Percentiles rank a stretch among this genome's conserved stretches.
Conservation (phyloP, 2,329 filamentous ascomycete genomes). For the Paraphoma sp. region DNA sequence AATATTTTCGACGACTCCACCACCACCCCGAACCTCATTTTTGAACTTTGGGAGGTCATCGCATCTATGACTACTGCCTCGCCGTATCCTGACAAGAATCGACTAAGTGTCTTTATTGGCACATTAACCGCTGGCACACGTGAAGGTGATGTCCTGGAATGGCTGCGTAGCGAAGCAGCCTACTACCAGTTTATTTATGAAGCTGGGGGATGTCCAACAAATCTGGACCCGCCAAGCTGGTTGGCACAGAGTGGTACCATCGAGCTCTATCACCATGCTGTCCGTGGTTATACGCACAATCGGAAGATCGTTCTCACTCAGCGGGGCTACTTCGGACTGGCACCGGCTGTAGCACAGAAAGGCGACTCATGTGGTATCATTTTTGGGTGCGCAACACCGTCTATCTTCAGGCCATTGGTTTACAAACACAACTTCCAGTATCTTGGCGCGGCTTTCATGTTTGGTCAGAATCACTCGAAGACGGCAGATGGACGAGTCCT, state of each 20-base stretch:
- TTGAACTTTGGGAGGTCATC: neutral
- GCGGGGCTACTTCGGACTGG: conserved; percentile 10
- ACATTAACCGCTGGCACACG: conserved; percentile 1
- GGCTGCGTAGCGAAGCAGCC: neutral
- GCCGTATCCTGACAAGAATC: neutral
- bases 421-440: neutral
- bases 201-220: neutral
- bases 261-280: conserved; percentile 1
- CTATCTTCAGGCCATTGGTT: neutral
- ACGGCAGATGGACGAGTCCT: conserved; percentile 1
- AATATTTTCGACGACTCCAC: neutral
- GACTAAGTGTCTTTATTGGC: neutral
- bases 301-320: conserved; percentile 8
- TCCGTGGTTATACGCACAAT: conserved; percentile 6
- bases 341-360: conserved; percentile 1
- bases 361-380: conserved; percentile 11
- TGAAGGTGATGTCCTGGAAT: conserved; percentile 1
- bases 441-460: conserved; percentile 5
- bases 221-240: neutral
- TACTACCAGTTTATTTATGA: conserved; percentile 1
- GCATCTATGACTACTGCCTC: neutral
- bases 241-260: neutral
- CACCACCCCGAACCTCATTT: neutral
- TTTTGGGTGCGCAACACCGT: conserved; percentile 11
- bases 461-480: neutral